Evolutionary conservation across 805 yeast species (phyloP).

Genomic region (Schizosaccharomyces lindneri): DNA sequence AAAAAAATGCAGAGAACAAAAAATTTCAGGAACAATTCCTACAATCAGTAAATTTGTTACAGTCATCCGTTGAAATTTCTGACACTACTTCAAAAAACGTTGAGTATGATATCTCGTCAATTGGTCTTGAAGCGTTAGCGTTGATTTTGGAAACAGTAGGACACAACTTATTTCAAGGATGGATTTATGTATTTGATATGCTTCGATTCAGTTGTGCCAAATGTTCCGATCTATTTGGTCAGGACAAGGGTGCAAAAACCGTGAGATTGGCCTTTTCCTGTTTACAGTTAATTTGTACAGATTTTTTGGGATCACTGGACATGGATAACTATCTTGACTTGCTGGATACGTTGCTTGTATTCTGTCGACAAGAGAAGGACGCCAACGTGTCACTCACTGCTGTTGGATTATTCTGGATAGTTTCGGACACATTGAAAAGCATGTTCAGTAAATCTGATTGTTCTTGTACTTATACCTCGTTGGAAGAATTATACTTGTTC

Average conservation of each 20-base stretch:
- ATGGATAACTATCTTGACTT: slow-evolving; percentile 33
- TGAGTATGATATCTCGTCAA: background rate
- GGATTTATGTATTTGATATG: background rate
- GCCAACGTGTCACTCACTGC: slow-evolving; percentile 77
- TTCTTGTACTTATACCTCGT: background rate
- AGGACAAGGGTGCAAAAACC: slow-evolving; percentile 1
- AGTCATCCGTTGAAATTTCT: background rate
- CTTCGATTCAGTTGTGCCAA: background rate
- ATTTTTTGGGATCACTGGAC: slow-evolving; percentile 54
- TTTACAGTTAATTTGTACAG: slow-evolving; percentile 61
- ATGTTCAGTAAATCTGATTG: background rate
- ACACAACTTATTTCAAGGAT: slow-evolving; percentile 4
- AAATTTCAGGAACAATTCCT: background rate
- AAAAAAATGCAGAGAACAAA: background rate
- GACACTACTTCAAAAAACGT: background rate
- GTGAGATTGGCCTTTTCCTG: slow-evolving; percentile 45
- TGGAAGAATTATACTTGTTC: background rate
- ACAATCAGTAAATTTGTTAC: background rate
- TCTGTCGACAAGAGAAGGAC: slow-evolving; percentile 46
- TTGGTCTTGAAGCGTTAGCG: background rate
- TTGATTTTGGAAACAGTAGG: background rate
- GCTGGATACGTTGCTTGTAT: slow-evolving; percentile 47
- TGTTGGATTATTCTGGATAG: slow-evolving; percentile 74
- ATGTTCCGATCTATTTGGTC: background rate
- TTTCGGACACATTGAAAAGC: slow-evolving; percentile 30